These are phyloP conservation scores for Rhizomucor miehei DNA, from an alignment of 371 early-diverging fungal genomes.

Conservation along the genomic window DNA sequence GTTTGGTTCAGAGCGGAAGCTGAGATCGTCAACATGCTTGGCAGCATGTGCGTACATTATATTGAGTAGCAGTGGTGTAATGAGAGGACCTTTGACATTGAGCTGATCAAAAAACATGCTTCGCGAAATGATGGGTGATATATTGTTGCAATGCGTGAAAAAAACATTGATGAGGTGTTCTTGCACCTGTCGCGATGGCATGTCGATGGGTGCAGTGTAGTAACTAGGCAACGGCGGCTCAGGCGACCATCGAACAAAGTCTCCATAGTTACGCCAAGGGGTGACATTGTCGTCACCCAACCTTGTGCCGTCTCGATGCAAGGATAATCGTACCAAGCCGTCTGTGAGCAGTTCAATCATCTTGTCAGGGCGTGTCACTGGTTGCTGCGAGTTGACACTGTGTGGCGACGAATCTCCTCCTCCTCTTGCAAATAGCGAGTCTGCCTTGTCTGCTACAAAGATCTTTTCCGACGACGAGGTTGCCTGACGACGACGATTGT, in stretches of 20 bases:
- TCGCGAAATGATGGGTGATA: constrained; percentile 28
- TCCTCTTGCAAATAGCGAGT: constrained; percentile 26
- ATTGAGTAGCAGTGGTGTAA: constrained; percentile 42
- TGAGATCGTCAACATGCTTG: constrained; percentile 20
- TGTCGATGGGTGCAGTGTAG: constrained; percentile 35
- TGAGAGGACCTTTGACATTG: constrained; percentile 35
- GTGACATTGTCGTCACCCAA: constrained; percentile 7
- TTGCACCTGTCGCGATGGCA: constrained; percentile 23
- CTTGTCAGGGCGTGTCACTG: constrained; percentile 28
- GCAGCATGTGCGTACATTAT: constrained; percentile 48
- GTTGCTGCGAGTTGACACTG: constrained; percentile 3
- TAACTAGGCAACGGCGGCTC: constrained; percentile 17
- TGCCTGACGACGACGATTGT: constrained; percentile 4
- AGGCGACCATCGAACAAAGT: constrained; percentile 24
- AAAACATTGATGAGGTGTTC: constrained; percentile 35
- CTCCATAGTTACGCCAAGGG: constrained; percentile 20
- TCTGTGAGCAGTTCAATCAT: constrained; percentile 45
- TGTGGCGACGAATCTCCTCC: neutral
- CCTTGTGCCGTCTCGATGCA: constrained; percentile 25
- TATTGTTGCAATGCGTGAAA: constrained; percentile 33
- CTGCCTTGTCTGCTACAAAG: constrained; percentile 18
- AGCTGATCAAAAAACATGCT: constrained; percentile 46
- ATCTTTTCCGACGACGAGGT: constrained; percentile 15
- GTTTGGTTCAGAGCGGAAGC: constrained; percentile 19
- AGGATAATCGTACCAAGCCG: constrained; percentile 31